These are phyloP conservation scores for Plicaturopsis crispa DNA, from an alignment of 768 basidiomycete species.

Conservation along the genomic window DNA sequence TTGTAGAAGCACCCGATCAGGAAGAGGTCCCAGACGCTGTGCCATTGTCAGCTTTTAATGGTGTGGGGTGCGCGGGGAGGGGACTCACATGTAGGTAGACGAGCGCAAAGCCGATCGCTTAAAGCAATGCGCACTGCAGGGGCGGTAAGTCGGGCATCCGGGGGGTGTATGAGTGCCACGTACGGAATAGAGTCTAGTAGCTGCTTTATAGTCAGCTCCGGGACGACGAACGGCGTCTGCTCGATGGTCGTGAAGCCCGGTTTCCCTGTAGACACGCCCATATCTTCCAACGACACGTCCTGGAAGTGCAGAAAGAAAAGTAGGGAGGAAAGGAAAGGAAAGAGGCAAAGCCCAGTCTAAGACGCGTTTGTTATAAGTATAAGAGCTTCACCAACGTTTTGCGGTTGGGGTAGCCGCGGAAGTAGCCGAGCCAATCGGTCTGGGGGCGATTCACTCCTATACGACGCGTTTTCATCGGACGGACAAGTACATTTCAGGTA, in stretches of 20 bases:
- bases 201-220: conserved; percentile 85
- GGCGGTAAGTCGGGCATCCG: conserved; percentile 1
- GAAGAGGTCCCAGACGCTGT: conserved; percentile 66
- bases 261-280: neutral
- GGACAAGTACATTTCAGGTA: neutral
- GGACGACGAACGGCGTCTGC: conserved; percentile 62
- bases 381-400: neutral
- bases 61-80: conserved; percentile 1
- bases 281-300: neutral
- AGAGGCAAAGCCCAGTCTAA: neutral
- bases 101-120: conserved; percentile 83
- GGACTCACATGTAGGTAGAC: conserved; percentile 64
- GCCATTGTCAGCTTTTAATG: too few relatives aligned
- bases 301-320: neutral
- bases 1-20: conserved; percentile 68
- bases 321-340: neutral
- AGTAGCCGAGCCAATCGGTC: neutral
- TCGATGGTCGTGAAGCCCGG: conserved; percentile 22
- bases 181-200: conserved; percentile 78
- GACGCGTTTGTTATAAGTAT: neutral
- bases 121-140: conserved; percentile 71
- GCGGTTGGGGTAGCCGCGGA: neutral
- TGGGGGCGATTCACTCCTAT: neutral
- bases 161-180: conserved; percentile 23
- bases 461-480: neutral